Percentiles rank a stretch among this genome's conserved stretches.
These are phyloP conservation scores for Tribonema minus DNA, from an alignment of 108 stramenopile species.

Conservation along the genomic window DNA sequence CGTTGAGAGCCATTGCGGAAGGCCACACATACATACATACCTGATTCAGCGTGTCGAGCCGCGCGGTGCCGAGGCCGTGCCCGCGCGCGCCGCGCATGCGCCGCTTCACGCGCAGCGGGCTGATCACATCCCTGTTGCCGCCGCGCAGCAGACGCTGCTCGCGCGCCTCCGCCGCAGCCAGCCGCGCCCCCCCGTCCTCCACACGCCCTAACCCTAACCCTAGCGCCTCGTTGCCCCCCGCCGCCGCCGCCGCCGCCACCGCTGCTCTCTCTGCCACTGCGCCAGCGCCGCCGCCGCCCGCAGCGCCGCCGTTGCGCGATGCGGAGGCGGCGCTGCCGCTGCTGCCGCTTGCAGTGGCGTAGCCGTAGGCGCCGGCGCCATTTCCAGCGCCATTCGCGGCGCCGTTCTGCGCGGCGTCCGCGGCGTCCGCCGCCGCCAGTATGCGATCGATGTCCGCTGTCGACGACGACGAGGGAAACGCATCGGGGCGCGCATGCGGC, in stretches of 20 bases:
- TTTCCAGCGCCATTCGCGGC: conserved; percentile 29
- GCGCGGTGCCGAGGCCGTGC: too few relatives aligned
- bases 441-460: conserved; percentile 14
- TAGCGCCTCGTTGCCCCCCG: not conserved
- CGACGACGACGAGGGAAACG: not conserved
- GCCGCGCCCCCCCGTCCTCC: conserved; percentile 7
- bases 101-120: conserved; percentile 26
- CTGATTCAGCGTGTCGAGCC: too few relatives aligned
- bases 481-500: not conserved
- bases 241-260: not conserved
- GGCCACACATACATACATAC: too few relatives aligned
- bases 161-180: conserved; percentile 7
- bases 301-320: not conserved
- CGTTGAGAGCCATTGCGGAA: too few relatives aligned
- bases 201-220: not conserved
- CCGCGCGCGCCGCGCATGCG: too few relatives aligned
- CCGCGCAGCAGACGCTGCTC: conserved; percentile 18
- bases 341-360: not conserved
- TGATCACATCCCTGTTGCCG: conserved; percentile 24
- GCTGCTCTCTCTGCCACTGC: not conserved
- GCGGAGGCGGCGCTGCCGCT: not conserved
- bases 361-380: not conserved
- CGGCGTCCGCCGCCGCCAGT: too few relatives aligned
- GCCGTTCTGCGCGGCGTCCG: too few relatives aligned
- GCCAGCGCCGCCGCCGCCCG: not conserved